Percentiles rank a stretch among this genome's conserved stretches.
Evolutionary conservation across 495 filamentous ascomycete species (phyloP).

Genomic region (Pyrenula aspistea): DNA sequence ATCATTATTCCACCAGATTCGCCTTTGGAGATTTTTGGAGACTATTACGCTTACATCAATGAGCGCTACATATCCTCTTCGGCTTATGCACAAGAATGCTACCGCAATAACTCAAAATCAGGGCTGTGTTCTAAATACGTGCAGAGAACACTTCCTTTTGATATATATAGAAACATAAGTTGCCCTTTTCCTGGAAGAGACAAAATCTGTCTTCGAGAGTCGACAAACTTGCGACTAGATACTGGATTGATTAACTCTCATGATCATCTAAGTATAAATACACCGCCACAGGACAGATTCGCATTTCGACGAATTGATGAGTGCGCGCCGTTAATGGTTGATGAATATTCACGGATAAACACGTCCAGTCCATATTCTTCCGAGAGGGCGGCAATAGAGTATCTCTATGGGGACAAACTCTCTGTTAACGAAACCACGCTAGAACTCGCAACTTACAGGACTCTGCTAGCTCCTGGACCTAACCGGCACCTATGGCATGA

Average conservation of each 20-base stretch:
- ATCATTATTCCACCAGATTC: not conserved
- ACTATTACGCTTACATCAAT: not conserved
- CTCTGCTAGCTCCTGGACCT: not conserved
- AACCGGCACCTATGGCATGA: not conserved
- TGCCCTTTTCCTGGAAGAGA: conserved; percentile 4
- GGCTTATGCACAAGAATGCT: not conserved
- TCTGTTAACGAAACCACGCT: not conserved
- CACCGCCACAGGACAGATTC: conserved; percentile 1
- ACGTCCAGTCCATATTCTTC: not conserved
- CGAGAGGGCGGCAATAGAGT: not conserved
- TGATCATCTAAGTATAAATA: conserved; percentile 7
- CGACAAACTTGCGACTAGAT: conserved; percentile 3
- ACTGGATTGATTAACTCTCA: conserved; percentile 6
- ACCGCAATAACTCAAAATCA: not conserved
- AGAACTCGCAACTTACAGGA: not conserved
- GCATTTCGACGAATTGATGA: not conserved
- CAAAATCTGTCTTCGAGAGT: not conserved
- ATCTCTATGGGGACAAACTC: not conserved
- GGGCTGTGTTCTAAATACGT: not conserved
- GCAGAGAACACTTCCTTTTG: not conserved
- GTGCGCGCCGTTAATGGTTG: not conserved
- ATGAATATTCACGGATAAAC: not conserved
- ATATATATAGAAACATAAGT: conserved; percentile 1
- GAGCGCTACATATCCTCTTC: not conserved
- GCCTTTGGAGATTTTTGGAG: not conserved